Percentiles rank a stretch among this genome's conserved stretches.
phyloP scores from a whole-genome alignment of 192 early-diverging fungal genomes.

The Rhizophagus sp. region DNA sequence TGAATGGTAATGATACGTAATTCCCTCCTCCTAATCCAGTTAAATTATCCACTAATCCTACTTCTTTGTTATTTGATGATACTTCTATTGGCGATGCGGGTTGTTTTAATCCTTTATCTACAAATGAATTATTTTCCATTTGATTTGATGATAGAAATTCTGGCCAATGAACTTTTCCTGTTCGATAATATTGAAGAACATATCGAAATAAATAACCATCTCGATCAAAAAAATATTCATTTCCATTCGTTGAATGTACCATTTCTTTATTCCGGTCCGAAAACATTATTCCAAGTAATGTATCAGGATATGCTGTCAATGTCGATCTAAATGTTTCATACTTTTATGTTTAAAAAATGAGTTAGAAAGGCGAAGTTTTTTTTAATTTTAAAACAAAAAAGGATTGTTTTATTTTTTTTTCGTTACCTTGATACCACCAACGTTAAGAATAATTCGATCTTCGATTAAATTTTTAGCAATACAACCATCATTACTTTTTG shows the following conservation, averaged over 20 bases:
- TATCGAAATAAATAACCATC: constrained; percentile 23
- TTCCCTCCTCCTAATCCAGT: neutral
- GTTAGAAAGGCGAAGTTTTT: neutral
- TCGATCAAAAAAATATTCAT: constrained; percentile 32
- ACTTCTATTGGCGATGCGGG: too few species aligned
- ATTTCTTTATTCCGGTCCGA: constrained; percentile 19
- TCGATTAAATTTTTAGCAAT: neutral
- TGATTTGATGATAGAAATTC: neutral
- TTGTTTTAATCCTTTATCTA: neutral
- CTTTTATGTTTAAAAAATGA: neutral
- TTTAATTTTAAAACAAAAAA: neutral
- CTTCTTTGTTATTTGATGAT: neutral
- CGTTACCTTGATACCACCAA: constrained; percentile 21
- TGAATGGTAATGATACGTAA: neutral
- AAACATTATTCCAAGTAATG: constrained; percentile 25
- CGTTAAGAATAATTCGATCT: constrained; percentile 11
- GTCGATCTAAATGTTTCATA: constrained; percentile 18
- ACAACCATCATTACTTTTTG: neutral
- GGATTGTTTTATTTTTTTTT: neutral
- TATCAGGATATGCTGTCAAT: constrained; percentile 19
- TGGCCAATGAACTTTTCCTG: constrained; percentile 18
- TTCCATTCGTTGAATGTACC: constrained; percentile 5
- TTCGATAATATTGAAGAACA: constrained; percentile 28
- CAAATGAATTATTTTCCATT: neutral
- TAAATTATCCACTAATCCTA: neutral